A percentile compares a stretch with the other conserved stretches of the same genome.
These are phyloP conservation scores for Fusarium aywerte DNA, from an alignment of 2,329 filamentous ascomycete genomes.

Conservation along the genomic window DNA sequence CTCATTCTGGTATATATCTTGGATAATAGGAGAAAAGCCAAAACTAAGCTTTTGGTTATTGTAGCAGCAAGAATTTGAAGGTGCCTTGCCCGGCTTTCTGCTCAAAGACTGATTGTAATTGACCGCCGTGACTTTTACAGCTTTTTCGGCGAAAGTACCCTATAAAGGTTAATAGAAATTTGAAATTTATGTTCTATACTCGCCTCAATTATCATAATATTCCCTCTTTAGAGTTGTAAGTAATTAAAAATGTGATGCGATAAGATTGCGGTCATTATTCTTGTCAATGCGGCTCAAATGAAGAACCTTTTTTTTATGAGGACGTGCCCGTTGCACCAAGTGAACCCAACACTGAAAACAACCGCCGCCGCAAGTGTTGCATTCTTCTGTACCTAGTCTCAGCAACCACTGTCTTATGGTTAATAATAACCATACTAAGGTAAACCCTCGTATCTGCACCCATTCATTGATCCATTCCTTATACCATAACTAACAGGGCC, in stretches of 20 bases:
- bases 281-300: neutral
- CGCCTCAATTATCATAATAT: too few species aligned
- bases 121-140: too few species aligned
- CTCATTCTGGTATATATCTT: too few species aligned
- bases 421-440: constrained; percentile 7
- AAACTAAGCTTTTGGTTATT: too few species aligned
- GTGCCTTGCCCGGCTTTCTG: too few species aligned
- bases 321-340: neutral
- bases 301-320: neutral
- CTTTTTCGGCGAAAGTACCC: too few species aligned
- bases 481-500: too few species aligned
- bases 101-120: too few species aligned
- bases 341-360: neutral
- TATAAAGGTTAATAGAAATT: too few species aligned
- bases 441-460: neutral
- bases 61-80: too few species aligned
- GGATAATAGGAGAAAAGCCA: too few species aligned
- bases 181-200: too few species aligned
- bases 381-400: neutral
- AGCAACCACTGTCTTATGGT: neutral
- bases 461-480: neutral
- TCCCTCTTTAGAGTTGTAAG: neutral
- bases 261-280: neutral
- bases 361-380: neutral
- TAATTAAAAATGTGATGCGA: neutral